Evolutionary conservation across 306 rosid genomes (phyloP), one percentile per base, ranked within the genome.

Genomic region (Medicago lupulina): DNA sequence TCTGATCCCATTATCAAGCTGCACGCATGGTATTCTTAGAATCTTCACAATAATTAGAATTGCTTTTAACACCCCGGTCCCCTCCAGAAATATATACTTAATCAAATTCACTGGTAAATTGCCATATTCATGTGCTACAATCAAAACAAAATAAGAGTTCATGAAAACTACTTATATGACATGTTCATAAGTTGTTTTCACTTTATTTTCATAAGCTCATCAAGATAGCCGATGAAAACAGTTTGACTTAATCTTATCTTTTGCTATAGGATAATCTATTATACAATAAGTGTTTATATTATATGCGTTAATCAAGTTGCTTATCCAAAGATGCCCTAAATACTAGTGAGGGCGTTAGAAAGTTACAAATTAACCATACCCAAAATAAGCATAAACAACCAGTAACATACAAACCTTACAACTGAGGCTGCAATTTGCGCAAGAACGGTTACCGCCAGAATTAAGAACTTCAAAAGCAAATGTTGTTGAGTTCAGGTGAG

Each of bases 401-500:
- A 28, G 3, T 28, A 58, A 57, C 60, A 14, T 65, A 75, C 80
- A 44, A 67, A 94, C 98, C 94, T 81, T 91, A 87, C 98, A 94
- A 86, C 61, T 89, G 86, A 88, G 83, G 76, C 78, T 88, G 78
- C 90, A 88, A 62, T 87, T 73, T 64, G 87, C 70, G 82, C 92
- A 89, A 44, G 78, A 15, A 28, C 9, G 3, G 7, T 76, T 69
- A 80, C 72, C 75, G 28, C 62, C 81, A 67, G 70, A 74, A 65
- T 74, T 67, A 57, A 86, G 77, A 80, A 80, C 87, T 81, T 88
- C 70, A 80, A 94, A 94, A 41, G 84, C 76, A 85, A 94, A 94
- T 76, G 83, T 81, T 74, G 98, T 86, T 50, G 93, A 86, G 79
- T 70, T 94, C 78, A 83, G 81, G 71, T 84, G 91, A n/a, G 97